A percentile compares a stretch with the other conserved stretches of the same genome.
phyloP scores from a whole-genome alignment of 1,139 yeast genomes.

The Kluyveromyces sp. region DNA sequence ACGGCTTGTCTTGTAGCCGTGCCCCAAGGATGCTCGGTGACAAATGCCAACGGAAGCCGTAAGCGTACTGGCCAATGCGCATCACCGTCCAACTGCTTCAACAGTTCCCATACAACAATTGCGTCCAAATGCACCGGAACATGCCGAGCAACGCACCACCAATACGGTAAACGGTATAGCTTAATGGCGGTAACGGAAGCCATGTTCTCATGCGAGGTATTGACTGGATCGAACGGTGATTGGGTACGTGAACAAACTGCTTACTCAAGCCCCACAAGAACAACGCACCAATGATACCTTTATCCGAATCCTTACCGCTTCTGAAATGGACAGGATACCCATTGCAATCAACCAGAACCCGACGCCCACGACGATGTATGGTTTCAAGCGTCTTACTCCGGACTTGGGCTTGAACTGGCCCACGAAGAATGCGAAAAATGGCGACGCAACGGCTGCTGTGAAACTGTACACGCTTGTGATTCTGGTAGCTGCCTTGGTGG shows the following conservation, averaged over 20 bases:
- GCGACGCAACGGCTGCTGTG: conserved; percentile 52
- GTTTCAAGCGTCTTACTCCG: conserved; percentile 44
- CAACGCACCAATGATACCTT: conserved; percentile 57
- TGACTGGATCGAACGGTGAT: conserved; percentile 53
- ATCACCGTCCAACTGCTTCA: conserved; percentile 15
- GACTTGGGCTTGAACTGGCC: conserved; percentile 16
- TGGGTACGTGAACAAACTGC: conserved; percentile 60
- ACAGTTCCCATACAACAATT: conserved; percentile 31
- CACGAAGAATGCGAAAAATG: conserved; percentile 47
- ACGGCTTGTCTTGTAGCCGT: conserved; percentile 48
- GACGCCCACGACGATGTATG: conserved; percentile 50
- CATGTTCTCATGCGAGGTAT: conserved; percentile 55
- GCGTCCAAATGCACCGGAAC: conserved; percentile 61
- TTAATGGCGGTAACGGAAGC: conserved; percentile 50
- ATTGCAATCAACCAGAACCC: conserved; percentile 46
- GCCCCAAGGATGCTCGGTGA: conserved; percentile 44
- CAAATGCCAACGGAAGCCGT: conserved; percentile 42
- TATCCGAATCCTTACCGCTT: conserved; percentile 39
- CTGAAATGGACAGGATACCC: conserved; percentile 50
- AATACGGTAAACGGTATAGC: conserved; percentile 45
- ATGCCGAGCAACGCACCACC: conserved; percentile 39
- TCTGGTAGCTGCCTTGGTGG: conserved; percentile 52
- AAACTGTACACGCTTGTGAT: conserved; percentile 57
- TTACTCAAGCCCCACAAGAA: conserved; percentile 63
- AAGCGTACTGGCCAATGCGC: conserved; percentile 38